Evolutionary conservation across 192 early-diverging fungal genomes (phyloP).

Genomic region (Thamnidium elegans): DNA sequence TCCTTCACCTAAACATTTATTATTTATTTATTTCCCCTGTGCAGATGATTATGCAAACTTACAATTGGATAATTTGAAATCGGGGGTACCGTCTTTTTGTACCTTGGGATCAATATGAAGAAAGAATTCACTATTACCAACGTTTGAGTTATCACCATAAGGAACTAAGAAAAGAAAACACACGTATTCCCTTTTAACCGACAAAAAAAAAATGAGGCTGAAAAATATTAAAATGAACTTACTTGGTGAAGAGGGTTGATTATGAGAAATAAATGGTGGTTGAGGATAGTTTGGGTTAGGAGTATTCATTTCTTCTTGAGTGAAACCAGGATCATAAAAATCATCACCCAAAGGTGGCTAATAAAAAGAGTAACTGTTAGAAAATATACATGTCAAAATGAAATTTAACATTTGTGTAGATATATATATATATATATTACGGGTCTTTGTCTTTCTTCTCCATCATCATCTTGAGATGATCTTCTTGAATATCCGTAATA

Average conservation of each 20-base stretch:
- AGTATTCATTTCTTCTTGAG: slow-evolving; percentile 1
- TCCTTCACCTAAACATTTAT: slow-evolving; percentile 38
- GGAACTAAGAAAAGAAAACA: background rate
- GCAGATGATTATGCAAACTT: background rate
- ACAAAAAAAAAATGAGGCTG: background rate
- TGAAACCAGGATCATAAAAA: background rate
- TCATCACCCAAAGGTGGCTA: slow-evolving; percentile 7
- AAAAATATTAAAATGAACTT: background rate
- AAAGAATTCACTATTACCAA: slow-evolving; percentile 6
- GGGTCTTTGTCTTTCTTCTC: too few relatives aligned
- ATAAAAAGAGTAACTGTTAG: too few relatives aligned
- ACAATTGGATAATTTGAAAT: slow-evolving; percentile 53
- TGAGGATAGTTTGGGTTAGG: slow-evolving; percentile 30
- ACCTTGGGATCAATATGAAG: slow-evolving; percentile 24
- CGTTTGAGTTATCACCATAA: background rate
- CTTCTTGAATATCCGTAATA: too few relatives aligned
- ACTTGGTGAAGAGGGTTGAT: slow-evolving; percentile 17
- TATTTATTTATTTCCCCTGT: background rate
- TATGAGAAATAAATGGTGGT: slow-evolving; percentile 21
- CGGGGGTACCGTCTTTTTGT: slow-evolving; percentile 23
- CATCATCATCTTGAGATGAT: too few relatives aligned
- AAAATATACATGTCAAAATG: too few relatives aligned
- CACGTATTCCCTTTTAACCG: slow-evolving; percentile 8
- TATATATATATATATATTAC: too few relatives aligned
- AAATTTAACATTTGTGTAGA: too few relatives aligned